A percentile compares a stretch with the other conserved stretches of the same genome.
phyloP scores from a whole-genome alignment of 176 grass and related monocot species.

The Oryza meridionalis region DNA sequence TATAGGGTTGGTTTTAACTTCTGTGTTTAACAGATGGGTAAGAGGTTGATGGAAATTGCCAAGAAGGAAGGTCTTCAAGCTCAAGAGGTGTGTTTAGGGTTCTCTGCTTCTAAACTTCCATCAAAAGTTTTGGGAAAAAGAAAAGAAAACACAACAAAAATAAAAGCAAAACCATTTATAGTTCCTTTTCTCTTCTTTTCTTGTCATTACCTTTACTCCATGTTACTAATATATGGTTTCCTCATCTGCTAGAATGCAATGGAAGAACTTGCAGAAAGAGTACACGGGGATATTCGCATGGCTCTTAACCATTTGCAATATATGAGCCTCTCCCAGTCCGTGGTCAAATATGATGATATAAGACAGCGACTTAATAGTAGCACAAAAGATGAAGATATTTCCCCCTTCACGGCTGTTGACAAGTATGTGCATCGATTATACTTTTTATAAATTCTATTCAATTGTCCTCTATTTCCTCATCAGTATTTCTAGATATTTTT shows the following conservation, averaged over 20 bases:
- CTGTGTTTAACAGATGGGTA: conserved; percentile 84
- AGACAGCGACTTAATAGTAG: conserved; percentile 84
- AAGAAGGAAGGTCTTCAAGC: conserved; percentile 88
- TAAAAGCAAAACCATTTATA: background rate
- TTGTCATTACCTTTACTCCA: background rate
- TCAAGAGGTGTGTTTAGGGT: conserved; percentile 71
- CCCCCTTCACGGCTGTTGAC: conserved; percentile 95
- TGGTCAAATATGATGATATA: conserved; percentile 99
- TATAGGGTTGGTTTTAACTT: conserved; percentile 37
- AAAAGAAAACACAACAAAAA: background rate
- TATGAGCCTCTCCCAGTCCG: conserved; percentile 87
- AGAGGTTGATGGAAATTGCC: conserved; percentile 97
- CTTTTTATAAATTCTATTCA: background rate
- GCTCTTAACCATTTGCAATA: conserved; percentile 99
- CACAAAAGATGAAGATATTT: conserved; percentile 99
- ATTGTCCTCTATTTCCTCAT: conserved; percentile 19
- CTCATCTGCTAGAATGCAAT: conserved; percentile 65
- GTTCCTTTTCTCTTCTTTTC: background rate
- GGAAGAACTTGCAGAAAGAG: conserved; percentile 99
- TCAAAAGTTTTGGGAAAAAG: background rate
- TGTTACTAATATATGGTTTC: conserved; percentile 31
- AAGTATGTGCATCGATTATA: conserved; percentile 66
- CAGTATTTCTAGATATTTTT: background rate
- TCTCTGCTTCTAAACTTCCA: conserved; percentile 20
- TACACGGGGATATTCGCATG: conserved; percentile 98